These are phyloP conservation scores for Fusarium buharicum DNA, from an alignment of 2,329 filamentous ascomycete genomes.

Conservation along the genomic window DNA sequence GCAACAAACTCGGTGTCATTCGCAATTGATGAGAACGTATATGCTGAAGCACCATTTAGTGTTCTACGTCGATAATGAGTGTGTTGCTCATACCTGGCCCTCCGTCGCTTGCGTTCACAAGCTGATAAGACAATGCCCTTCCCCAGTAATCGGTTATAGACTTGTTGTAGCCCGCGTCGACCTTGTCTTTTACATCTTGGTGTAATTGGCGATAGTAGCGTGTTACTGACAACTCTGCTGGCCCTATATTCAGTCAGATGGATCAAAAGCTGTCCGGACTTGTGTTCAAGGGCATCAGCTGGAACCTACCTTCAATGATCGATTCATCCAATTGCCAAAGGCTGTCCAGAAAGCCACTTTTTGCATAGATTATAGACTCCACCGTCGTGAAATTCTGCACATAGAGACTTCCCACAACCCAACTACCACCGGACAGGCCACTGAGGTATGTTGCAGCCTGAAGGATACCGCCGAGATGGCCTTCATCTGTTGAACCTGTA, in stretches of 20 bases:
- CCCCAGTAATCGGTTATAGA: conserved; percentile 87
- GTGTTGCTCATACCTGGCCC: conserved; percentile 55
- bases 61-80: not conserved
- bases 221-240: conserved; percentile 2
- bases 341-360: conserved; percentile 22
- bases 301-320: conserved; percentile 45
- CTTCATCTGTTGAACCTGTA: conserved; percentile 61
- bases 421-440: conserved; percentile 78
- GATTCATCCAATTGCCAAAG: conserved; percentile 36
- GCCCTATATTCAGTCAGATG: conserved; percentile 14
- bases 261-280: not conserved
- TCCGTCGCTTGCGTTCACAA: conserved; percentile 77
- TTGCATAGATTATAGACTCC: conserved; percentile 46
- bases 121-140: conserved; percentile 78
- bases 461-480: conserved; percentile 73
- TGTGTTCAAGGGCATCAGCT: too few relatives aligned
- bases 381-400: conserved; percentile 81
- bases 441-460: conserved; percentile 80
- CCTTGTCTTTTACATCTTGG: conserved; percentile 69
- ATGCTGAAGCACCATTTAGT: conserved; percentile 56
- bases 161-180: conserved; percentile 67
- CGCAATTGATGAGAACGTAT: conserved; percentile 77
- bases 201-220: conserved; percentile 70
- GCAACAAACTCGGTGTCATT: conserved; percentile 67
- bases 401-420: conserved; percentile 79